Percentiles rank a stretch among this genome's conserved stretches.
phyloP scores from a whole-genome alignment of 345 rosid species.

The Jatropha curcas region DNA sequence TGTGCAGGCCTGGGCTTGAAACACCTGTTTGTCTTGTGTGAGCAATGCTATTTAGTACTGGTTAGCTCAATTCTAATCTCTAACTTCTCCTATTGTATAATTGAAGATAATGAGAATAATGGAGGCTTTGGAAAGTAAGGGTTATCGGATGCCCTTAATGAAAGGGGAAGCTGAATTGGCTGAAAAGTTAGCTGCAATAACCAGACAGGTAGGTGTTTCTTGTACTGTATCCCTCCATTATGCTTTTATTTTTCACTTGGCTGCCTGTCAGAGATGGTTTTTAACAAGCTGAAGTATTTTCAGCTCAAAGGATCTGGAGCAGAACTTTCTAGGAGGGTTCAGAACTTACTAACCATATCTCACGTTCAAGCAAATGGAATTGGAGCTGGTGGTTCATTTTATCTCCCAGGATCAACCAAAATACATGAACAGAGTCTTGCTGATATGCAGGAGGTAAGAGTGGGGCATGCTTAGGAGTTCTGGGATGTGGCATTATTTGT shows the following conservation, averaged over 20 bases:
- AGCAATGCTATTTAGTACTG: not conserved
- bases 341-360: constrained; percentile 65
- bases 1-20: not conserved
- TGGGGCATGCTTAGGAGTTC: not conserved
- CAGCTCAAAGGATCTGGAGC: constrained; percentile 98
- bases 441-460: constrained; percentile 90
- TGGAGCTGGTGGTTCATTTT: constrained; percentile 59
- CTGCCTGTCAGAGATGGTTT: constrained; percentile 10
- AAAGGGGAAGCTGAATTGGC: constrained; percentile 91
- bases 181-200: constrained; percentile 67
- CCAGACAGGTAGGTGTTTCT: constrained; percentile 68
- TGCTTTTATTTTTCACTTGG: not conserved
- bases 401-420: constrained; percentile 92
- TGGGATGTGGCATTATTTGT: not conserved
- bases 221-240: constrained; percentile 5
- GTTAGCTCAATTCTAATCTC: not conserved
- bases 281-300: constrained; percentile 27
- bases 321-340: constrained; percentile 92
- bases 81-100: not conserved
- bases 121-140: constrained; percentile 90
- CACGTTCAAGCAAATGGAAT: constrained; percentile 73
- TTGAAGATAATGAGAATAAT: constrained; percentile 82
- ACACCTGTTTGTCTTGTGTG: not conserved
- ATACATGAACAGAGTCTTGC: constrained; percentile 91
- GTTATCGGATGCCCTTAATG: constrained; percentile 75